Evolutionary conservation across 75 land plant species (phyloP).

Genomic region (Sequoia sempervirens): DNA sequence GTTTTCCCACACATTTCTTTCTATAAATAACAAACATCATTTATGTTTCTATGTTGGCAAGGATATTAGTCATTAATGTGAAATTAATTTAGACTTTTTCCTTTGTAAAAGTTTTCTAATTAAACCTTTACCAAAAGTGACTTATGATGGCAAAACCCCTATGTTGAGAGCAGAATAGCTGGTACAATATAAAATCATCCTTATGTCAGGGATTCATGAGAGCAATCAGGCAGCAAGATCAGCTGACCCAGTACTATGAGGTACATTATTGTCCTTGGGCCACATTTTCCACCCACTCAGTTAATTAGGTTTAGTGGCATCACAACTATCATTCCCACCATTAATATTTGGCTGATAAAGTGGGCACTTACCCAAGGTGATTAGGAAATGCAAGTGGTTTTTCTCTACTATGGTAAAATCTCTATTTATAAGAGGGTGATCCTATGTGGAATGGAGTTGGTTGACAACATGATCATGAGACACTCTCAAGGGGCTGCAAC

Average conservation of each 20-base stretch:
- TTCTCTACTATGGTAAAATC: not conserved
- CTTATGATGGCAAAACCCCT: not conserved
- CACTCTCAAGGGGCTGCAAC: not conserved
- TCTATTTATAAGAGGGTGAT: not conserved
- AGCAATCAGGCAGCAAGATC: not conserved
- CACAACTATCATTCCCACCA: not conserved
- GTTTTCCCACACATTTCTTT: not conserved
- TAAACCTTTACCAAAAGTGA: not conserved
- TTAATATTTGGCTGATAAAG: not conserved
- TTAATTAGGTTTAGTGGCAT: not conserved
- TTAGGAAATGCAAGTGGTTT: not conserved
- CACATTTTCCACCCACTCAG: not conserved
- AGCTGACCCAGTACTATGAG: not conserved
- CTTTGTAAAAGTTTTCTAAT: not conserved
- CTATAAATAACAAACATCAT: not conserved
- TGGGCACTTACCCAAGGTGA: not conserved
- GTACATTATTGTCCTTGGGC: not conserved
- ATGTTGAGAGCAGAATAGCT: not conserved
- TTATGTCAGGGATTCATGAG: not conserved
- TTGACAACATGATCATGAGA: not conserved
- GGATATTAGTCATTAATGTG: not conserved
- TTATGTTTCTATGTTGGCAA: no score
- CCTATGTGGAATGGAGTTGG: not conserved
- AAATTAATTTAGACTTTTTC: not conserved
- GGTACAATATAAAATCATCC: not conserved